Conservation (phyloP, 1,284 basidiomycete genomes). For the Schizophyllum commune region DNA sequence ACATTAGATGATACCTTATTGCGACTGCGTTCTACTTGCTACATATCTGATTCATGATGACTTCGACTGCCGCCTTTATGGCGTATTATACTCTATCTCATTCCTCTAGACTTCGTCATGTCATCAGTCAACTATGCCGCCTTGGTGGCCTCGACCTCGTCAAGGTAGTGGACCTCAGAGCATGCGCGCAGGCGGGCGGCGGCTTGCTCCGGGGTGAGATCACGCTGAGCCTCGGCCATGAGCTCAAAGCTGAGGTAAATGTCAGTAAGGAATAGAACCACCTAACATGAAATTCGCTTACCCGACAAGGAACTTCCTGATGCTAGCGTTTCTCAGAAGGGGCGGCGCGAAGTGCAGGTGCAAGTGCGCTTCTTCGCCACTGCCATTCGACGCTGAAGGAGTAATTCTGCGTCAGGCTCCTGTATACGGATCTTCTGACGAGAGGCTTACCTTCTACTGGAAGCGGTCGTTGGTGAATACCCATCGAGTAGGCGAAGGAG, state of each 20-base stretch:
- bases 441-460: slow-evolving; percentile 22
- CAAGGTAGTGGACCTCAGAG: slow-evolving; percentile 21
- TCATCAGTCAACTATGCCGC: not conserved
- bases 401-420: slow-evolving; percentile 15
- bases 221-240: slow-evolving; percentile 87
- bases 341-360: slow-evolving; percentile 92
- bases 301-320: slow-evolving; percentile 91
- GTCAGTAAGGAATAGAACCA: not conserved
- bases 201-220: slow-evolving; percentile 88
- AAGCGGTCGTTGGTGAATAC: slow-evolving; percentile 77
- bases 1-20: no score
- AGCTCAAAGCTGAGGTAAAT: slow-evolving; percentile 67
- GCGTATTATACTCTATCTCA: no score
- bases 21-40: no score
- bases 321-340: slow-evolving; percentile 72
- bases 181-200: slow-evolving; percentile 47
- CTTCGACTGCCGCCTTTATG: no score
- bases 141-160: not conserved
- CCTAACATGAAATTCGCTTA: slow-evolving; percentile 29
- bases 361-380: slow-evolving; percentile 65
- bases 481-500: slow-evolving; percentile 97
- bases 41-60: no score
- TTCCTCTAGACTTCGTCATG: no score
- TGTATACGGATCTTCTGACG: slow-evolving; percentile 9
- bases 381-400: slow-evolving; percentile 16